Base-by-base conservation (phyloP, 768 basidiomycete genomes). In the Boletellus emodensis region DNA sequence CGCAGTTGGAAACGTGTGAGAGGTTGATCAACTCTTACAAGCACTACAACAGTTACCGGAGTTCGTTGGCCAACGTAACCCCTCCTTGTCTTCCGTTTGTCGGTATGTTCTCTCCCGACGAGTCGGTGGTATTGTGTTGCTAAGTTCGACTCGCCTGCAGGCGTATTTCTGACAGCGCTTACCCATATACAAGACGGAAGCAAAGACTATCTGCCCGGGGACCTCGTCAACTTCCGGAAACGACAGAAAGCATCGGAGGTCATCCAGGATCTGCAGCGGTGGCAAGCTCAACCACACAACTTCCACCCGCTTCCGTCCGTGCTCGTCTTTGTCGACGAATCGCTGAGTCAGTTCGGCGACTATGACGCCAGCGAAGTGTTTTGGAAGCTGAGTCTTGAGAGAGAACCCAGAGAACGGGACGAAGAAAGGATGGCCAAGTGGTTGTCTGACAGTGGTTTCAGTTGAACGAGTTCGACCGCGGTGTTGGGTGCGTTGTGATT, bases 41-140 rank as follows among this genome's bases (percentile, higher is more conserved):
- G 66, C 87, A 85, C 57, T 87, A 84, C 69, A 77, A 78, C 49
- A 81, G 74, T 46, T 86, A 84, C 65, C 77, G 80, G 46, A 66
- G 72, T 39, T 71, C 75, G 22, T 65, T 87, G 40, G 77, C 80
- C 36, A 71, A 68, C 15, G 75, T 83, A 17, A 72, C 75, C 17
- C 81, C 83, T 10, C 85, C 85, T 36, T 85, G 84, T 48, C 80
- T 87, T 9, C 85, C 85, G 3, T 87, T 87, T 68, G 72, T 87
- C 14, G 85, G 84, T 84, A 59, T 28, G 78, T 60, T 30, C 26
- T 11, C 28, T 1, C 7, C 14, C 13, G 7, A 13, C 24, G 15
- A 30, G 10, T 11, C 9, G 48, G 5, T 1, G 9, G 6, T 10
- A 11, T 14, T n/a, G 12, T 12, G n/a, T n/a, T n/a, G n/a, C n/a